Conservation (phyloP, 305 asterid genomes). For the Solanum hybrid region DNA sequence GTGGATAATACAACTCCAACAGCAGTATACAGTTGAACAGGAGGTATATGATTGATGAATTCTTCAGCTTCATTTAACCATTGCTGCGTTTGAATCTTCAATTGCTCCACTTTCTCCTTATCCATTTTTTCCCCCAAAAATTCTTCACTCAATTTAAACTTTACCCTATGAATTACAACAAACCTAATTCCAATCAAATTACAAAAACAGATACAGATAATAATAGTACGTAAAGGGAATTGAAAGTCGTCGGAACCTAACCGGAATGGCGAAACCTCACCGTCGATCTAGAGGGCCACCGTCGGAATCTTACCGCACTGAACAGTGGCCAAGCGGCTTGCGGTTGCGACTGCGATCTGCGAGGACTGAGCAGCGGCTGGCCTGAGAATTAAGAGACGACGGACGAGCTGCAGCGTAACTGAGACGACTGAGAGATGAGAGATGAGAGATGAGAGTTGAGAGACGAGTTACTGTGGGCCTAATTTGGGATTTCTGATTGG, state of each 20-base stretch:
- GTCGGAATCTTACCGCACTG: too few relatives aligned
- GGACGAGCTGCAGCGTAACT: too few relatives aligned
- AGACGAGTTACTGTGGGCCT: too few relatives aligned
- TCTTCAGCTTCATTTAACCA: slow-evolving; percentile 15
- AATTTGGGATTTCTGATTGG: too few relatives aligned
- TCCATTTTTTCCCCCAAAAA: slow-evolving; percentile 5
- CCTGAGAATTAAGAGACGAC: too few relatives aligned
- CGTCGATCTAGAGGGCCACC: background rate
- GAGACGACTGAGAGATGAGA: too few relatives aligned
- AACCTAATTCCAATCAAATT: background rate
- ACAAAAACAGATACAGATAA: background rate
- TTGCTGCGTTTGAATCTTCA: slow-evolving; percentile 19
- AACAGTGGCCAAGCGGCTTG: too few relatives aligned
- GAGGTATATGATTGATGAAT: slow-evolving; percentile 16
- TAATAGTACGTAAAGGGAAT: background rate
- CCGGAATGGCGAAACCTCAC: background rate
- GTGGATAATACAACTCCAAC: slow-evolving; percentile 16
- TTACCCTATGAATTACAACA: background rate
- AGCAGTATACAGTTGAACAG: slow-evolving; percentile 18
- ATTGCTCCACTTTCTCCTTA: slow-evolving; percentile 16
- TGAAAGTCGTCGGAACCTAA: background rate
- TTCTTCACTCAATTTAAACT: background rate
- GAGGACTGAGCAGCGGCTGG: too few relatives aligned
- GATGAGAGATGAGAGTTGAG: too few relatives aligned
- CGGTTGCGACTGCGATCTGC: too few relatives aligned